Evolutionary conservation across 2,329 filamentous ascomycete species (phyloP).

Genomic region (Aaosphaeria pasadenensis): DNA sequence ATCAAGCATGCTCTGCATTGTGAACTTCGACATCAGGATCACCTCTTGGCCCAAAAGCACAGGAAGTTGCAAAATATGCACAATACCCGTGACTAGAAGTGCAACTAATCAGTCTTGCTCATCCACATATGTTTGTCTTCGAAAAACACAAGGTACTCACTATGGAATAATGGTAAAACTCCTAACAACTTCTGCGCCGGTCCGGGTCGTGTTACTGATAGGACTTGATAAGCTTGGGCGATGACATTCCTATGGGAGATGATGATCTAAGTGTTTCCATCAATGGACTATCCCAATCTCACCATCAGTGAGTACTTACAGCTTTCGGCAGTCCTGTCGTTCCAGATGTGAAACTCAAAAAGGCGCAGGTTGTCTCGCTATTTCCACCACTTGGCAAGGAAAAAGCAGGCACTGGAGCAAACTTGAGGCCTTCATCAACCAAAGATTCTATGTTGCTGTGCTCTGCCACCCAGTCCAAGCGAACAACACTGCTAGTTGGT

Average conservation of each 20-base stretch:
- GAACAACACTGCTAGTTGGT: neutral
- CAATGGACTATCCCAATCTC: conserved; percentile 49
- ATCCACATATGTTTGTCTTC: no score
- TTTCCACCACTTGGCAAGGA: neutral
- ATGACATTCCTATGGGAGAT: conserved; percentile 37
- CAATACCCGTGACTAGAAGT: neutral
- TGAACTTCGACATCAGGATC: neutral
- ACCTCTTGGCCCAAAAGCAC: neutral
- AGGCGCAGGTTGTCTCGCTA: neutral
- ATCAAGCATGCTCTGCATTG: neutral
- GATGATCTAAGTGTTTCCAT: conserved; percentile 33
- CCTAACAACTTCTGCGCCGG: conserved; percentile 40
- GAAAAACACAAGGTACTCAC: conserved; percentile 20
- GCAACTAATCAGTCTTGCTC: no score
- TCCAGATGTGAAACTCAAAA: neutral
- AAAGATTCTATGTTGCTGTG: no score
- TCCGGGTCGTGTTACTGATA: conserved; percentile 36
- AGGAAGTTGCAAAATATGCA: neutral
- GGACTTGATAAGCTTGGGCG: conserved; percentile 57
- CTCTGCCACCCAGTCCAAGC: no score
- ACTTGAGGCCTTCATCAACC: neutral
- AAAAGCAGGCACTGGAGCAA: neutral
- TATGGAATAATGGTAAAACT: conserved; percentile 32
- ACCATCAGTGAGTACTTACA: conserved; percentile 43
- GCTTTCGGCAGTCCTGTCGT: neutral